Evolutionary conservation across 2,329 filamentous ascomycete genomes (phyloP).

Genomic region (Didymella pomorum): DNA sequence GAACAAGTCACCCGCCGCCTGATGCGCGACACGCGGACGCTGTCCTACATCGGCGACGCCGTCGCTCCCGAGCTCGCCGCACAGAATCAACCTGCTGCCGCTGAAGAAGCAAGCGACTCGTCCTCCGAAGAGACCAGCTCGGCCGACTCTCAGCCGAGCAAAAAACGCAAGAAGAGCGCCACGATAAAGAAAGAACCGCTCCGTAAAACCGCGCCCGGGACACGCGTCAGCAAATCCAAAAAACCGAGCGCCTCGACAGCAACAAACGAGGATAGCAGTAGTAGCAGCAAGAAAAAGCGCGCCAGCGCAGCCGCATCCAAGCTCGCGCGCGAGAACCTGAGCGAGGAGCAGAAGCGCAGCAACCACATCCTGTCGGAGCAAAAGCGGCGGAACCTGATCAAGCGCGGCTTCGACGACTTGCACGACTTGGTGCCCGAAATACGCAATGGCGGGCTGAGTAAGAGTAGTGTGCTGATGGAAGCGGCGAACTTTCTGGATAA

Average conservation of each 20-base stretch:
- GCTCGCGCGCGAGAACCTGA: slow-evolving; percentile 64
- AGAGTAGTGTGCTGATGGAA: slow-evolving; percentile 79
- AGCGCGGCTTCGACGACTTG: slow-evolving; percentile 83
- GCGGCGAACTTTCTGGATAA: slow-evolving; percentile 81
- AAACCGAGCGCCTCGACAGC: slow-evolving; percentile 29
- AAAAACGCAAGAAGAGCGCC: slow-evolving; percentile 39
- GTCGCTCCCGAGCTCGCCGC: slow-evolving; percentile 22
- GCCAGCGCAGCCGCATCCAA: slow-evolving; percentile 37
- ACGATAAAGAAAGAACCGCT: slow-evolving; percentile 22
- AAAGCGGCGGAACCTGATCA: slow-evolving; percentile 82
- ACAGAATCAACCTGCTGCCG: slow-evolving; percentile 3
- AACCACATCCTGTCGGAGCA: slow-evolving; percentile 91
- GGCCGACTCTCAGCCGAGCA: slow-evolving; percentile 33
- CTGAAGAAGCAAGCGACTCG: slow-evolving; percentile 25
- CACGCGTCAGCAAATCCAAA: slow-evolving; percentile 32
- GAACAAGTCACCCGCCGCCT: slow-evolving; percentile 37
- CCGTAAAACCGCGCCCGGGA: slow-evolving; percentile 28
- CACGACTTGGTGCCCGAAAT: slow-evolving; percentile 78
- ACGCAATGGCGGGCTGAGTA: slow-evolving; percentile 78
- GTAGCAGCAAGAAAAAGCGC: slow-evolving; percentile 41
- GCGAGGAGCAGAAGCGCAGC: slow-evolving; percentile 80
- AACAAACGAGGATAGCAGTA: neutral
- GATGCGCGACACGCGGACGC: slow-evolving; percentile 35
- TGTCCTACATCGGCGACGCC: slow-evolving; percentile 23
- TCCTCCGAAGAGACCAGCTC: slow-evolving; percentile 34